Percentiles rank a stretch among this genome's conserved stretches.
phyloP scores from a whole-genome alignment of 1,139 yeast species.

The Geotrichum candidum region DNA sequence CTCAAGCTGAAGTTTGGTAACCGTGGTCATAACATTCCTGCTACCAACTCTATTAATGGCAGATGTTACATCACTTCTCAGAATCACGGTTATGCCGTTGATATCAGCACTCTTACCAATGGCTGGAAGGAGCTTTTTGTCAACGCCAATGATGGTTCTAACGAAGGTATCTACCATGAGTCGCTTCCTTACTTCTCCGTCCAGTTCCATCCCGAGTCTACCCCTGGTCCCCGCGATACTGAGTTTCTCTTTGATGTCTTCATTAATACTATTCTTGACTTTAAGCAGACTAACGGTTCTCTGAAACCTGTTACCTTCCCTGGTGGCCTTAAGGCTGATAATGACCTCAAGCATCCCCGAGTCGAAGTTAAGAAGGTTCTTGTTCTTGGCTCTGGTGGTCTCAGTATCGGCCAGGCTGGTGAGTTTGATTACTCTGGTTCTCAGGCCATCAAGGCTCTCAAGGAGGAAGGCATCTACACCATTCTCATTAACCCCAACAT shows the following conservation, averaged over 20 bases:
- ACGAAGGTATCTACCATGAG: constrained; percentile 95
- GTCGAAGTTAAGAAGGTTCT: constrained; percentile 87
- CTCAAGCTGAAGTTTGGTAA: constrained; percentile 94
- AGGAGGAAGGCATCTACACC: constrained; percentile 79
- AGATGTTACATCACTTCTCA: constrained; percentile 98
- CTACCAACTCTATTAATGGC: constrained; percentile 88
- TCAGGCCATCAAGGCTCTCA: constrained; percentile 68
- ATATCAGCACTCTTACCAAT: constrained; percentile 55
- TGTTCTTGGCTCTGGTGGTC: constrained; percentile 97
- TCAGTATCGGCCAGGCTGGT: constrained; percentile 99
- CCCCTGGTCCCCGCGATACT: constrained; percentile 99
- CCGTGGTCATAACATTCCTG: constrained; percentile 99
- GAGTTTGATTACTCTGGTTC: constrained; percentile 98
- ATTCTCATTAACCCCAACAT: constrained; percentile 93
- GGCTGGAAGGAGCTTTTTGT: constrained; percentile 95
- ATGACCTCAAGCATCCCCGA: constrained; percentile 57
- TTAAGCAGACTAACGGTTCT: constrained; percentile 47
- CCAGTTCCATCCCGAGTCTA: constrained; percentile 98
- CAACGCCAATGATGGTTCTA: constrained; percentile 94
- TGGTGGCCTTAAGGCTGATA: constrained; percentile 74
- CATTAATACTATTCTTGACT: constrained; percentile 70
- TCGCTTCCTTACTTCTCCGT: constrained; percentile 92
- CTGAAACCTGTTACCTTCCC: constrained; percentile 81
- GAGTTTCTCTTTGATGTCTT: constrained; percentile 95
- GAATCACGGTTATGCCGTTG: constrained; percentile 98